Base-by-base conservation (phyloP, 2,329 filamentous ascomycete species). In the Hypoxylon sp. region DNA sequence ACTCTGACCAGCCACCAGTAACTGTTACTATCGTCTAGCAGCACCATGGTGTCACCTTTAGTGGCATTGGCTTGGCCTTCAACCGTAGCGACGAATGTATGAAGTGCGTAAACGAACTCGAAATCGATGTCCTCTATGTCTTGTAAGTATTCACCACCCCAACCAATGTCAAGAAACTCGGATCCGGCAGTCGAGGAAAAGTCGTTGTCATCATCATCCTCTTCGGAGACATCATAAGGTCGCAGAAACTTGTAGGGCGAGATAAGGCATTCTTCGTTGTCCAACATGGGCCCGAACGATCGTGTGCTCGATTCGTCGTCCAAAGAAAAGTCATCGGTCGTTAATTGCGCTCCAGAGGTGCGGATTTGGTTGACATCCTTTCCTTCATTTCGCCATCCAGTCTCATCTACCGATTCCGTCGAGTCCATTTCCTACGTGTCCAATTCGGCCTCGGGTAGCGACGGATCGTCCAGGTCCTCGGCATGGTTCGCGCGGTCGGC, bases 1-100 rank as follows among this genome's bases (percentile, higher is more conserved):
- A 99, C 92, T 70, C 95, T 87, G 12, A 99, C 96, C 65, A 99
- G 87, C 96, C 96, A 99, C 96, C 96, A 99, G 79, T 99, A 99
- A 80, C 94, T 98, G 81, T 99, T 99, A 81, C 93, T 98, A 75
- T 99, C 96, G 75, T 99, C 96, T 20, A 99, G 87, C 69, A 99
- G 84, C 56, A 98, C 95, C 96, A 99, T 99, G 12, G 95, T 98
- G 76, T 99, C 96, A 53, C 96, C 96, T 80, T 99, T 99, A 32
- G 93, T 96, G 63, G 96, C 96, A 82, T 98, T 99, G 67, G 96
- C 96, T 80, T 99, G 96, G 26, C 96, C 96, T 80, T 99, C 96
- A 50, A 99, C 96, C 0, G 96, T 98, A 26, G 96, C 96, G 70
- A 97, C 92, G 75, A 99, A 99, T 2, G 95, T 99, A 78, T 98